Evolutionary conservation across 139 green algal species (phyloP).

Genomic region (Astrephomene gubernaculifera): DNA sequence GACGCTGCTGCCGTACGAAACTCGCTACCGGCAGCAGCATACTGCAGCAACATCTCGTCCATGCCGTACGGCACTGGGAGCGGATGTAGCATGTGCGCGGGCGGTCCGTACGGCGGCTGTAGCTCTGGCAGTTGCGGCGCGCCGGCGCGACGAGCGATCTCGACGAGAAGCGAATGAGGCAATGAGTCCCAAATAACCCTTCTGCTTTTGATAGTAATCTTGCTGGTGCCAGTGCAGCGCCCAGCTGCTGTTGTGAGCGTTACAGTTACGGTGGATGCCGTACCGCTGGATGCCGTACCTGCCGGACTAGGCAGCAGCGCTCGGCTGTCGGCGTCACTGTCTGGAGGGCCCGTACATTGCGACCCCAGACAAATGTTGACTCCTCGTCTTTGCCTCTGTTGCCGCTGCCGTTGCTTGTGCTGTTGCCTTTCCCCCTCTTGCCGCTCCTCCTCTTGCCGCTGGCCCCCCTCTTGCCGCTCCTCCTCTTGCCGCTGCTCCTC

Average conservation of each 20-base stretch:
- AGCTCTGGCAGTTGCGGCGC: neutral
- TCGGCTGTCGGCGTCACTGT: no score
- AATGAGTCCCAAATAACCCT: neutral
- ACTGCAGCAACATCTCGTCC: neutral
- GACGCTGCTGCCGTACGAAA: neutral
- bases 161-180: neutral
- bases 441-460: no score
- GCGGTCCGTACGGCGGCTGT: neutral
- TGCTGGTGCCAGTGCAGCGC: neutral
- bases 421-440: no score
- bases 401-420: no score
- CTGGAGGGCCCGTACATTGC: no score
- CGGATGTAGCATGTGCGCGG: conserved; percentile 18
- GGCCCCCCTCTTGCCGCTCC: no score
- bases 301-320: no score
- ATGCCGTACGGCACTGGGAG: conserved; percentile 19
- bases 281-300: neutral
- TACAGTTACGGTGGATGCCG: neutral
- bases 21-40: neutral
- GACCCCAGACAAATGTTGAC: no score
- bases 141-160: neutral
- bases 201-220: neutral
- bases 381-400: no score
- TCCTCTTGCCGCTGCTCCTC: no score
- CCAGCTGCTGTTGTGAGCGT: neutral